Base-by-base conservation (phyloP, 2,329 filamentous ascomycete species). In the Amphichorda felina region DNA sequence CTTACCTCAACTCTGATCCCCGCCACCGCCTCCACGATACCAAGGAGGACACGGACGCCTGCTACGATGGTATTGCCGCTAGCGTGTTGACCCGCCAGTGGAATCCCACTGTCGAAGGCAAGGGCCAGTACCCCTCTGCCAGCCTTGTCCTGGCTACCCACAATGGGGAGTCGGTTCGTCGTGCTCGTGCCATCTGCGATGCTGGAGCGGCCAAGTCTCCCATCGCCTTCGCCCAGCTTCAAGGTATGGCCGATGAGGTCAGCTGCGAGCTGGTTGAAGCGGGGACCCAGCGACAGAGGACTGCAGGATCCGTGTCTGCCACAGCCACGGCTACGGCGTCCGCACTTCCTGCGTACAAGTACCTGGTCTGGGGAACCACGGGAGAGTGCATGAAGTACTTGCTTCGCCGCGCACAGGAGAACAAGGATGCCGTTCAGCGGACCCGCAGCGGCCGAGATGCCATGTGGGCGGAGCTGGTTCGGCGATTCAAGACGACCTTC, bases 241-340 rank as follows among this genome's bases (percentile, higher is more conserved):
- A 89, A 63, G 88, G 89, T 28, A 96, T 96, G 89, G 89, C 89
- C 2, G 89, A 96, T 47, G 88, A 95, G 53, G 77, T 96, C 35
- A 86, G 80, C 53, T 79, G 74, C 51, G 72, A 76, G 51, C 58
- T 79, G 11, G 55, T 61, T 22, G 54, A 60, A 41, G 56, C 57
- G 8, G 49, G 51, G 36, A 49, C 50, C 35, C 45, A 50, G 3
- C 50, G 55, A 26, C 43, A 48, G 13, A 41, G 44, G 34, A 43
- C 43, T 30, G 43, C 41, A 60, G 45, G 42, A 14, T 36, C 40
- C 35, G 45, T 45, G 10, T n/a, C 19, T 37, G 40, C 45, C 21
- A 8, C 26, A 14, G 15, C 29, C 9, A 14, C 17, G 14, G 32
- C 27, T n/a, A 22, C 24, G 8, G 22, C 29, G 11, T 35, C 37